A percentile compares a stretch with the other conserved stretches of the same genome.
phyloP scores from a whole-genome alignment of 2,329 filamentous ascomycete species.

The Kalmusia sp. region DNA sequence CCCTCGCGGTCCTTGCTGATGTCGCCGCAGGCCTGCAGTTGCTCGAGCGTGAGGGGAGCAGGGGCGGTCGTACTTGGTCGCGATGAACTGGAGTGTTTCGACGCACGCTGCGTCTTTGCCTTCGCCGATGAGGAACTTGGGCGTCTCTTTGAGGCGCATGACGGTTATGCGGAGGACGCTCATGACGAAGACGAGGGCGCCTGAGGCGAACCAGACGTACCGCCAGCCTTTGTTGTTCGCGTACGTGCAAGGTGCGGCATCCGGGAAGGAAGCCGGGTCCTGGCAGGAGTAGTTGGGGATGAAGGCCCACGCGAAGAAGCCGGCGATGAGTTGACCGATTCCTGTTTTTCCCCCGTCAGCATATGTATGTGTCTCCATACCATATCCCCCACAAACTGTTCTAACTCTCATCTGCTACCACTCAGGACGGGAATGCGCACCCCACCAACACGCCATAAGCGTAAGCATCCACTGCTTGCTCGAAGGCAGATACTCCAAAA shows the following conservation, averaged over 20 bases:
- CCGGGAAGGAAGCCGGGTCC: slow-evolving; percentile 37
- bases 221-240: slow-evolving; percentile 64
- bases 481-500: slow-evolving; percentile 64
- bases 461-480: slow-evolving; percentile 70
- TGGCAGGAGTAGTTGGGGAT: slow-evolving; percentile 59
- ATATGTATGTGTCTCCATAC: too few relatives aligned
- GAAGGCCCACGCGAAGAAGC: slow-evolving; percentile 63
- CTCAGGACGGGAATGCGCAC: slow-evolving; percentile 23
- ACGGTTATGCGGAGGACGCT: slow-evolving; percentile 60
- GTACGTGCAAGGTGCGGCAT: slow-evolving; percentile 55
- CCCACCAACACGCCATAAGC: slow-evolving; percentile 66
- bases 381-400: neutral
- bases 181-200: slow-evolving; percentile 62
- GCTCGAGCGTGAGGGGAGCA: slow-evolving; percentile 60
- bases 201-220: slow-evolving; percentile 62
- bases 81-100: slow-evolving; percentile 57
- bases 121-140: slow-evolving; percentile 63
- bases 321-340: slow-evolving; percentile 58
- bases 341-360: slow-evolving; percentile 34
- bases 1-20: slow-evolving; percentile 27
- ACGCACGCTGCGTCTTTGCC: slow-evolving; percentile 61
- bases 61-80: slow-evolving; percentile 59
- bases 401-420: neutral
- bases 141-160: slow-evolving; percentile 62
- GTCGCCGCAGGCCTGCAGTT: slow-evolving; percentile 55